Evolutionary conservation across 768 basidiomycete genomes (phyloP), one percentile per base, ranked within the genome.

Genomic region (Pisolithus marmoratus): DNA sequence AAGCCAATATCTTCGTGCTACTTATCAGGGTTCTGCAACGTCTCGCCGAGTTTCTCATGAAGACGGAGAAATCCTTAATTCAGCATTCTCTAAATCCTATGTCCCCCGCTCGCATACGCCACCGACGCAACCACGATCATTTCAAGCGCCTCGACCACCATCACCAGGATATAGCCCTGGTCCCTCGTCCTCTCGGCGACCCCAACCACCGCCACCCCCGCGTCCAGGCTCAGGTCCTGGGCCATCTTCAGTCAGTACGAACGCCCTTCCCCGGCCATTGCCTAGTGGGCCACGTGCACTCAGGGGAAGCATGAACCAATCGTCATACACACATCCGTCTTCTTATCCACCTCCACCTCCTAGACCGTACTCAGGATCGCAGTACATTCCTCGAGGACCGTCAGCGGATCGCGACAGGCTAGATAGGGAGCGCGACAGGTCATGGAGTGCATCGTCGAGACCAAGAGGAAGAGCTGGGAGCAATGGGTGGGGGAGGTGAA

Each of bases 11-110:
- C 29, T 14, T 42, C 57, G n/a, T 15, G 49, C 4, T 44, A 8
- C 27, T 38, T 50, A 31, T 29, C 55, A 58, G 14, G 58, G 19
- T 17, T 34, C 56, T 8, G 50, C 56, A 38, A 22, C 54, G 41
- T 53, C 68, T 8, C 64, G 64, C n/a, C 63, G 66, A 8, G 60
- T 64, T 0, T 72, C 76, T 5, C 76, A 75, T 24, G 80, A 81
- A 60, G 80, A 81, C 38, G 79, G 79, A 4, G 80, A 81, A 61
- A 80, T 81, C 50, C 60, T 60, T 0, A 74, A 61, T 38, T 63
- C 67, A n/a, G 67, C 67, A 8, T 67, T 66, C n/a, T 65, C 62
- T 26, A 71, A 70, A 53, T 54, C 60, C 1, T 69, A 69, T 50
- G 58, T 69, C 9, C 72, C 72, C 0, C 72, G 67, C n/a, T 69